phyloP scores from a whole-genome alignment of 1,284 basidiomycete species.

The Microbotryum silenes-acaulis region DNA sequence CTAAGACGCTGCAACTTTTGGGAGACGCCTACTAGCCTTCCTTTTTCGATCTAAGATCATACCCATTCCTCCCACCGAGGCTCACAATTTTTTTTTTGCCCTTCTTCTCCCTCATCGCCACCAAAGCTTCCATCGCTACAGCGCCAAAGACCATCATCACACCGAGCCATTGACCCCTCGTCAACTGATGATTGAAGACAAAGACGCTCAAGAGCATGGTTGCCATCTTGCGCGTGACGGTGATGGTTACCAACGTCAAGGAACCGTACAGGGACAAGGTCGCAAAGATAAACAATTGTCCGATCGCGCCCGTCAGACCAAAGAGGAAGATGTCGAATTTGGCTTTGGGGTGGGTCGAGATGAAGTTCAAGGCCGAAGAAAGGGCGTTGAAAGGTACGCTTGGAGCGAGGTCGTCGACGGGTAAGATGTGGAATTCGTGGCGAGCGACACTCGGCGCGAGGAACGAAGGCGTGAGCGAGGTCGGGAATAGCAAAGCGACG shows the following conservation, averaged over 20 bases:
- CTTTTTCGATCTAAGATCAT: too few species aligned
- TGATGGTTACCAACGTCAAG: conserved; percentile 89
- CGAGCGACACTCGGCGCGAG: conserved; percentile 51
- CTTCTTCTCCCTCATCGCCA: conserved; percentile 1
- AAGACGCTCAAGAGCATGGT: conserved; percentile 95
- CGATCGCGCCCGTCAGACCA: conserved; percentile 81
- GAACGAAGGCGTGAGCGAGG: conserved; percentile 35
- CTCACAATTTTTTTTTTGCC: neutral
- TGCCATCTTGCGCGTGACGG: conserved; percentile 94
- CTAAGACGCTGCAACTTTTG: too few species aligned
- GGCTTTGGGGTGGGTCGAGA: conserved; percentile 70
- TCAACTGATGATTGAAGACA: conserved; percentile 82
- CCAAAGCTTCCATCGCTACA: conserved; percentile 21
- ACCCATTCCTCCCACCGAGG: too few species aligned
- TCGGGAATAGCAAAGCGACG: conserved; percentile 31
- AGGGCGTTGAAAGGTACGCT: conserved; percentile 52
- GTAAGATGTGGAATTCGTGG: conserved; percentile 50
- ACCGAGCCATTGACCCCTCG: conserved; percentile 81
- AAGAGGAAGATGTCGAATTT: conserved; percentile 72
- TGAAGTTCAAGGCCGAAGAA: conserved; percentile 61
- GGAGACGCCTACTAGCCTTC: too few species aligned
- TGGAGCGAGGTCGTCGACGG: conserved; percentile 38
- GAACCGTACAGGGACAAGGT: conserved; percentile 93
- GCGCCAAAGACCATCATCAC: conserved; percentile 72
- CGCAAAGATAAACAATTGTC: conserved; percentile 97